A percentile compares a stretch with the other conserved stretches of the same genome.
Evolutionary conservation across 2,329 filamentous ascomycete genomes (phyloP).

Genomic region (Triangularia setosa): DNA sequence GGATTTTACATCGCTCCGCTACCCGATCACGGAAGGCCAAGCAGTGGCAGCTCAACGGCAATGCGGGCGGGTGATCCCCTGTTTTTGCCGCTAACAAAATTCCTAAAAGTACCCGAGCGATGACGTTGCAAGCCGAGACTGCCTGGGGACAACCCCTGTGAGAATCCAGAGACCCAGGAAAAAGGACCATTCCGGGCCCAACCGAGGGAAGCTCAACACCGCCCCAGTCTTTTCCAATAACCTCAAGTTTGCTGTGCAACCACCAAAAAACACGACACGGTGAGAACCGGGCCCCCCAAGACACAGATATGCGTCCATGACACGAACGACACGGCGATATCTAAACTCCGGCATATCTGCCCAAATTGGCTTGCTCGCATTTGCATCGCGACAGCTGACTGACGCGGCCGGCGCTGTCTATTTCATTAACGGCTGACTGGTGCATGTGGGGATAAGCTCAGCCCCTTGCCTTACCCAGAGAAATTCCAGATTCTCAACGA

Average conservation of each 20-base stretch:
- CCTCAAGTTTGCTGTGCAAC: neutral
- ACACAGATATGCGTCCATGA: neutral
- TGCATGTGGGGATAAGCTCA: neutral
- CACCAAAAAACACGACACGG: neutral
- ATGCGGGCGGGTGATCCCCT: neutral
- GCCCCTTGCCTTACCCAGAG: neutral
- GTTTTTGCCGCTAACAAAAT: neutral
- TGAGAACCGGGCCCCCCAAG: neutral
- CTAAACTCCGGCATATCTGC: neutral
- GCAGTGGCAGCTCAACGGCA: neutral
- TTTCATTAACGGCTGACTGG: neutral
- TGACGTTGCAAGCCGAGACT: neutral
- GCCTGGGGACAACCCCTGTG: neutral
- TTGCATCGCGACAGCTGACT: neutral
- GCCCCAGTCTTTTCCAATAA: neutral
- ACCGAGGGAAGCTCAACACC: neutral
- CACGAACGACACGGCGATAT: neutral
- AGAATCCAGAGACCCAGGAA: neutral
- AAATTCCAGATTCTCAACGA: neutral
- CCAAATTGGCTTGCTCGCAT: neutral
- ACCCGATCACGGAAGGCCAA: constrained; percentile 11
- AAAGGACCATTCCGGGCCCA: neutral
- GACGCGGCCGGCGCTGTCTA: neutral
- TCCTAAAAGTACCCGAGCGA: neutral
- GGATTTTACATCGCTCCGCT: constrained; percentile 26